phyloP scores from a whole-genome alignment of 306 rosid genomes.

The Morella rubra region DNA sequence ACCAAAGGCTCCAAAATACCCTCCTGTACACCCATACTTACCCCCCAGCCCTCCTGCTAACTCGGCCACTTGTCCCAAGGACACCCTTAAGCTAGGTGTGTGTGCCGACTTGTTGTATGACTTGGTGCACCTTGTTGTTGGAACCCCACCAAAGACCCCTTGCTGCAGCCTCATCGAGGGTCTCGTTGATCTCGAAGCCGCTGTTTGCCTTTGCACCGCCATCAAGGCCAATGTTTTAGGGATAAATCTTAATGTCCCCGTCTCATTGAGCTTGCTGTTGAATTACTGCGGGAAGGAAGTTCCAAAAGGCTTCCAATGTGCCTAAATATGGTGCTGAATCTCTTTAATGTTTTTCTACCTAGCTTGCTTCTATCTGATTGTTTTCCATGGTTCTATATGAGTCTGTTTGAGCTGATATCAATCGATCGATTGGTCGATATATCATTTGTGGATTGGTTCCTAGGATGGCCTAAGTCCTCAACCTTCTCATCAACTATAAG shows the following conservation, averaged over 20 bases:
- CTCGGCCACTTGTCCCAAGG: constrained; percentile 52
- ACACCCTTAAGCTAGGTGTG: constrained; percentile 68
- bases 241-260: constrained; percentile 55
- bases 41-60: constrained; percentile 16
- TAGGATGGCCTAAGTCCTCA: too few relatives aligned
- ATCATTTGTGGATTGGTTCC: too few relatives aligned
- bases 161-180: constrained; percentile 62
- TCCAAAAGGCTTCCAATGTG: constrained; percentile 56
- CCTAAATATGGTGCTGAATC: constrained; percentile 22
- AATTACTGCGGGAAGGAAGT: constrained; percentile 58
- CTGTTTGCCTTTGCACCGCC: constrained; percentile 86
- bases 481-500: too few relatives aligned
- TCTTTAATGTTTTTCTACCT: too few relatives aligned
- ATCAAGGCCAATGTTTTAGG: constrained; percentile 66
- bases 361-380: too few relatives aligned
- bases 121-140: constrained; percentile 57
- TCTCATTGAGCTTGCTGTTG: constrained; percentile 62
- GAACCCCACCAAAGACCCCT: constrained; percentile 61
- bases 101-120: constrained; percentile 69
- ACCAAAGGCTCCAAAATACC: constrained; percentile 24
- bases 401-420: too few relatives aligned
- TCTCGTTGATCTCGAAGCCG: constrained; percentile 78
- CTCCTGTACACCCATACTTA: constrained; percentile 19
- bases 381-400: too few relatives aligned
- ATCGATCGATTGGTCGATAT: too few relatives aligned